Evolutionary conservation across 179 eudicot genomes (phyloP).

Genomic region (Sideroxylon spinosum): DNA sequence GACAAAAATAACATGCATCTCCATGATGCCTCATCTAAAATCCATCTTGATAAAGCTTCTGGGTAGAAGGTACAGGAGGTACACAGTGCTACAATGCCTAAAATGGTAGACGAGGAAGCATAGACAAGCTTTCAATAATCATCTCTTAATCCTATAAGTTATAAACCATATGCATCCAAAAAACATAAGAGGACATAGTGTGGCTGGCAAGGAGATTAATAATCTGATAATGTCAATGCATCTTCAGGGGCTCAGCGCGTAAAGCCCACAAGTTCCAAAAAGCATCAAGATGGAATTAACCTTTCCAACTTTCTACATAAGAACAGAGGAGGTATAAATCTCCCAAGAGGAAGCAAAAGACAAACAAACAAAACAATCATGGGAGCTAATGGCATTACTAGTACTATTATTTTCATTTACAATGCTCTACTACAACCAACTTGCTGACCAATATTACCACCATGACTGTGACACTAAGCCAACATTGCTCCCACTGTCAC

Average conservation of each 20-base stretch:
- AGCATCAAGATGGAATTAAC: not conserved
- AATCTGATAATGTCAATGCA: constrained; percentile 4
- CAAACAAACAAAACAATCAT: not conserved
- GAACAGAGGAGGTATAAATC: not conserved
- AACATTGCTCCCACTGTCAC: not conserved
- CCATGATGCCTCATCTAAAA: too few species aligned
- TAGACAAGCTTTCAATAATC: not conserved
- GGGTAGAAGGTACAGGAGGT: not conserved
- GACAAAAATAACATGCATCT: too few species aligned
- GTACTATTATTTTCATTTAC: constrained; percentile 1
- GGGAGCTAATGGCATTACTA: not conserved
- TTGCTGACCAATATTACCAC: not conserved
- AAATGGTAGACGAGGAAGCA: constrained; percentile 6
- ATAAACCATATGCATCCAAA: not conserved
- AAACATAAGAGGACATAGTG: not conserved
- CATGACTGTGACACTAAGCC: not conserved
- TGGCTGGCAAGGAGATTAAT: not conserved
- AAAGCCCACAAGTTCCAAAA: not conserved
- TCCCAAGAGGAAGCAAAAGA: not conserved
- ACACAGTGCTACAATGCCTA: not conserved
- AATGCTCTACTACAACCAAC: not conserved
- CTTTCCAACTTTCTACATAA: not conserved
- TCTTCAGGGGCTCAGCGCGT: too few species aligned
- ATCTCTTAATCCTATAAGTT: not conserved
- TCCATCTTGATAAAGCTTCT: not conserved